phyloP scores from a whole-genome alignment of 495 filamentous ascomycete species.

The Choiromyces venosus region DNA sequence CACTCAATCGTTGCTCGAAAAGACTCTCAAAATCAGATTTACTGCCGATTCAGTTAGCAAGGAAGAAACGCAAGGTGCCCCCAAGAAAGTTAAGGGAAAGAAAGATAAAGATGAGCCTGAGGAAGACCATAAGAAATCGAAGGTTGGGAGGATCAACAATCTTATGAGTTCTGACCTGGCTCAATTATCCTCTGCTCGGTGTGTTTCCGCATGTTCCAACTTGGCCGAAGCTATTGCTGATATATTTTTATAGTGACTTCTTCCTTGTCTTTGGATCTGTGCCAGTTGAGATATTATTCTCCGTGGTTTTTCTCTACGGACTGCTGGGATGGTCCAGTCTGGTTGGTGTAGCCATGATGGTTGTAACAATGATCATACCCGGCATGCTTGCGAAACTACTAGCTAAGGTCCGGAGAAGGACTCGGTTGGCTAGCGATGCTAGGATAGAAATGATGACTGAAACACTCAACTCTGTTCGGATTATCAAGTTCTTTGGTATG shows the following conservation, averaged over 20 bases:
- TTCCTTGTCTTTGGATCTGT: constrained; percentile 39
- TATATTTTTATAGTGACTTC: constrained; percentile 25
- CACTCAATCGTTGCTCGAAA: constrained; percentile 34
- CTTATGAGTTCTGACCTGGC: constrained; percentile 27
- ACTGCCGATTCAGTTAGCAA: constrained; percentile 27
- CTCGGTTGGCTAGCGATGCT: constrained; percentile 28
- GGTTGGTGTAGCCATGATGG: constrained; percentile 38
- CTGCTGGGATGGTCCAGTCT: constrained; percentile 40
- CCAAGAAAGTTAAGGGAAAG: not conserved
- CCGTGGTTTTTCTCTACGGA: constrained; percentile 38
- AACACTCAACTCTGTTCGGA: constrained; percentile 31
- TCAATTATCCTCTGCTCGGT: constrained; percentile 24
- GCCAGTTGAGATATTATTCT: constrained; percentile 36
- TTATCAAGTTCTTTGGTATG: constrained; percentile 41
- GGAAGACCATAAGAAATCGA: constrained; percentile 6
- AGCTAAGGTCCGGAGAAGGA: constrained; percentile 22
- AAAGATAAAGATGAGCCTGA: constrained; percentile 2
- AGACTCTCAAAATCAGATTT: constrained; percentile 41
- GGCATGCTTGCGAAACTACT: constrained; percentile 31
- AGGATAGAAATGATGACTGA: constrained; percentile 32
- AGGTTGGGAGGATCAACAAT: constrained; percentile 31
- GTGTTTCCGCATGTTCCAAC: not conserved
- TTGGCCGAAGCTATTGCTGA: not conserved
- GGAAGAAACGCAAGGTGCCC: constrained; percentile 2
- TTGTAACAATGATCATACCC: constrained; percentile 31